Evolutionary conservation across 2,329 filamentous ascomycete species (phyloP).

Genomic region (Cordyceps tenuipes): DNA sequence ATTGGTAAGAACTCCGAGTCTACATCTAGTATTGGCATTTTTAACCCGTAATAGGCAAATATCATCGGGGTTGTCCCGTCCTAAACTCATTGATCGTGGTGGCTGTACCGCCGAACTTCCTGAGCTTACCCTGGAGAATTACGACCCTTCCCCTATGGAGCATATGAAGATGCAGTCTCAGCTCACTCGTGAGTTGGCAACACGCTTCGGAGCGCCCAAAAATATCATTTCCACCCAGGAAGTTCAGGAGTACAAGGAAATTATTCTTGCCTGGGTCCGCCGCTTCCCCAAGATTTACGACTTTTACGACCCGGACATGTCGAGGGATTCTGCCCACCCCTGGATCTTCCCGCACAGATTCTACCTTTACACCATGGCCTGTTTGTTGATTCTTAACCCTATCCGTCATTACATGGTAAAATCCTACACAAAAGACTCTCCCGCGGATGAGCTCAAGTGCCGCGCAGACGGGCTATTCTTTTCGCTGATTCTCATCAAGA

Average conservation of each 20-base stretch:
- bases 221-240: constrained; percentile 21
- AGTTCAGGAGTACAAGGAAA: constrained; percentile 19
- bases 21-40: neutral
- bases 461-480: constrained; percentile 33
- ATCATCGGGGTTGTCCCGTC: constrained; percentile 25
- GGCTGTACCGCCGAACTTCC: constrained; percentile 26
- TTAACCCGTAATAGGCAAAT: constrained; percentile 21
- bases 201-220: constrained; percentile 20
- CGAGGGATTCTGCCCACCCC: constrained; percentile 28
- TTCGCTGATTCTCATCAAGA: constrained; percentile 32
- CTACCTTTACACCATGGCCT: constrained; percentile 35
- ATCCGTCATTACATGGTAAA: constrained; percentile 38
- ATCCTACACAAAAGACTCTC: constrained; percentile 19
- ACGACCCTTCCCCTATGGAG: constrained; percentile 24
- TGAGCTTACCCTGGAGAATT: constrained; percentile 24
- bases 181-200: constrained; percentile 18
- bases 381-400: constrained; percentile 38
- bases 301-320: constrained; percentile 30
- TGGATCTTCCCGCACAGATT: constrained; percentile 39
- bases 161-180: constrained; percentile 25
- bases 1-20: constrained; percentile 20
- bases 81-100: constrained; percentile 27
- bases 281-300: constrained; percentile 34
- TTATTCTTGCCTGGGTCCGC: constrained; percentile 32
- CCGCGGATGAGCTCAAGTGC: constrained; percentile 26